Conservation (phyloP, 805 yeast genomes). For the Saccharomyces eubayanus region DNA sequence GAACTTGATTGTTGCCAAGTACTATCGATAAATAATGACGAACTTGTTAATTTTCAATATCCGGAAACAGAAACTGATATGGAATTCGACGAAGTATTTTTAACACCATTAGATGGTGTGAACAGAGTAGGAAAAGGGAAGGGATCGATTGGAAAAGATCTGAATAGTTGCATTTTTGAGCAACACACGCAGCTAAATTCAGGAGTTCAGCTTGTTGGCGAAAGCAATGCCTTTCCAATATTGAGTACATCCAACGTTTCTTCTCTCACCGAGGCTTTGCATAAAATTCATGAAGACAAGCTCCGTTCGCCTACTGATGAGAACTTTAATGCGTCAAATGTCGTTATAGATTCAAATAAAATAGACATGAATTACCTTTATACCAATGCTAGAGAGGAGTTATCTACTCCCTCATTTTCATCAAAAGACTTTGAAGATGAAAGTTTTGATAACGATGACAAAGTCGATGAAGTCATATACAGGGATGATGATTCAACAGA, state of each 20-base stretch:
- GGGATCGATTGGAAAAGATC: background rate
- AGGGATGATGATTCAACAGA: constrained; percentile 1
- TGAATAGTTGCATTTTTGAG: background rate
- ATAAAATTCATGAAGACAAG: background rate
- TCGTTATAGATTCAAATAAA: background rate
- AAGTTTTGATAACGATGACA: background rate
- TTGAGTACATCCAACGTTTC: background rate
- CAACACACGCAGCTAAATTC: background rate
- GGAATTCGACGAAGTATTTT: background rate
- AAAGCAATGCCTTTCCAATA: background rate
- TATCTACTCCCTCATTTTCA: background rate
- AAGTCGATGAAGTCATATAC: background rate
- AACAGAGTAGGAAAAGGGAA: background rate
- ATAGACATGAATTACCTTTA: background rate
- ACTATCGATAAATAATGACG: background rate
- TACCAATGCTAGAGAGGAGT: background rate
- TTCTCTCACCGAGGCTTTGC: background rate
- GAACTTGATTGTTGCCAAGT: background rate
- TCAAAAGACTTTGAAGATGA: background rate
- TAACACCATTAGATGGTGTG: background rate
- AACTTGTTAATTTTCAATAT: background rate
- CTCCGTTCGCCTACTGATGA: background rate
- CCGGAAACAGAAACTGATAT: background rate
- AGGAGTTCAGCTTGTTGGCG: background rate
- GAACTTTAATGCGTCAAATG: background rate